A percentile compares a stretch with the other conserved stretches of the same genome.
Evolutionary conservation across 495 filamentous ascomycete genomes (phyloP).

Genomic region (Penicillium angulare): DNA sequence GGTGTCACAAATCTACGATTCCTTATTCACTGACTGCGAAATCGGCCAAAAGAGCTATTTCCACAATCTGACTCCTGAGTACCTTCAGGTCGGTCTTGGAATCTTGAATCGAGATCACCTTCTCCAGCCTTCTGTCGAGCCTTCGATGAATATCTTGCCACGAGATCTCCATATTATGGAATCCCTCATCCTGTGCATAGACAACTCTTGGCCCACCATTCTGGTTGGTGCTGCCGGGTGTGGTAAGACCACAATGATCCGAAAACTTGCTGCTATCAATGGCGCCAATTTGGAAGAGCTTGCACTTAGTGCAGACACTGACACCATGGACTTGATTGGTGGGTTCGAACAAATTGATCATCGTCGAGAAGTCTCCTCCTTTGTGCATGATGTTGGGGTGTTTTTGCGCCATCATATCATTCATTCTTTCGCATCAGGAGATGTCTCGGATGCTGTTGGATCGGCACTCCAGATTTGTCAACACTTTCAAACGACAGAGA

Average conservation of each 20-base stretch:
- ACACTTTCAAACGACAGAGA: slow-evolving; percentile 29
- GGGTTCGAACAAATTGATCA: slow-evolving; percentile 94
- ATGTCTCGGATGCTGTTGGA: slow-evolving; percentile 27
- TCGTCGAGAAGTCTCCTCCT: slow-evolving; percentile 57
- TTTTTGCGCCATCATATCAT: slow-evolving; percentile 56
- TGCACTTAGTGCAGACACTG: slow-evolving; percentile 85
- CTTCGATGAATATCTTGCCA: slow-evolving; percentile 54
- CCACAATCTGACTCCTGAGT: slow-evolving; percentile 65
- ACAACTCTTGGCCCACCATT: slow-evolving; percentile 84
- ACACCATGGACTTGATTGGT: slow-evolving; percentile 95
- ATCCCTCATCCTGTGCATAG: slow-evolving; percentile 80
- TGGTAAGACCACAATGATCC: slow-evolving; percentile 79
- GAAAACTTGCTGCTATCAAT: slow-evolving; percentile 71
- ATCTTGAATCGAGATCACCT: slow-evolving; percentile 58
- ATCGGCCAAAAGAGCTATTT: slow-evolving; percentile 45
- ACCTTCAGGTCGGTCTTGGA: slow-evolving; percentile 79
- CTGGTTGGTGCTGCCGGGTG: slow-evolving; percentile 81
- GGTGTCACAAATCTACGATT: slow-evolving; percentile 62
- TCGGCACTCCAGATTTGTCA: slow-evolving; percentile 36
- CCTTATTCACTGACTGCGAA: slow-evolving; percentile 45
- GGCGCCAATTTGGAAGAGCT: slow-evolving; percentile 75
- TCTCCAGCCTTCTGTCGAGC: slow-evolving; percentile 53
- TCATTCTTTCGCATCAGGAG: slow-evolving; percentile 42
- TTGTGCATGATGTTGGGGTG: slow-evolving; percentile 53
- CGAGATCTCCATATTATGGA: slow-evolving; percentile 68